Conservation (phyloP, 768 basidiomycete genomes). For the Tricholoma furcatifolium region DNA sequence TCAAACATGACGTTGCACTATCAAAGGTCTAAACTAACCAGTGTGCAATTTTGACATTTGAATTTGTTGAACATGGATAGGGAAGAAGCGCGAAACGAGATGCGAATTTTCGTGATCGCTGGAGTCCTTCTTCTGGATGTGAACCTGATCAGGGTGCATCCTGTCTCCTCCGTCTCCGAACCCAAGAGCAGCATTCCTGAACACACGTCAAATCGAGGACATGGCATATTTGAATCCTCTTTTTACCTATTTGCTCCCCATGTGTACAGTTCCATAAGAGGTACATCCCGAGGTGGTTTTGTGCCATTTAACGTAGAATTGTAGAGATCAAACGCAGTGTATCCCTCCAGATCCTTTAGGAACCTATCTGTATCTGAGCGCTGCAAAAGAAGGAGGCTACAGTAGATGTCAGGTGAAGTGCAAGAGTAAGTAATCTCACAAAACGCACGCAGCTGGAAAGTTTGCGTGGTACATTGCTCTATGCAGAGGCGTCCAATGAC, state of each 20-base stretch:
- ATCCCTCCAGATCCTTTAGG: constrained; percentile 83
- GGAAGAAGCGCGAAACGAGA: constrained; percentile 53
- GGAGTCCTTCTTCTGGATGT: constrained; percentile 41
- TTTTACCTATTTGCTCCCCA: constrained; percentile 82
- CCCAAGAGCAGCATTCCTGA: constrained; percentile 86
- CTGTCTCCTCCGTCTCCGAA: constrained; percentile 80
- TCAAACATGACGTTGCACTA: not conserved
- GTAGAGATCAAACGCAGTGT: constrained; percentile 90
- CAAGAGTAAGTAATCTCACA: not conserved
- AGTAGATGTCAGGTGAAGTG: not conserved
- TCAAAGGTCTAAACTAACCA: constrained; percentile 34
- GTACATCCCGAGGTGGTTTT: constrained; percentile 42
- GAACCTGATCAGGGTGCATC: constrained; percentile 72
- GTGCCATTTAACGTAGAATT: constrained; percentile 85
- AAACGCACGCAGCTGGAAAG: constrained; percentile 60
- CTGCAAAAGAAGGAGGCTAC: constrained; percentile 72
- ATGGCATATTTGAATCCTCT: not conserved
- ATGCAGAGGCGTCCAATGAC: constrained; percentile 90
- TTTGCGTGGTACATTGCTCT: constrained; percentile 82
- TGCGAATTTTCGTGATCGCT: constrained; percentile 21
- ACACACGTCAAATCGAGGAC: not conserved
- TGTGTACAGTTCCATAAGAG: constrained; percentile 66
- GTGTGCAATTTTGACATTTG: constrained; percentile 90
- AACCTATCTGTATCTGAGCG: constrained; percentile 68
- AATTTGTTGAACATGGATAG: constrained; percentile 62